A percentile compares a stretch with the other conserved stretches of the same genome.
phyloP scores from a whole-genome alignment of 768 basidiomycete genomes.

The Jaapia argillacea region DNA sequence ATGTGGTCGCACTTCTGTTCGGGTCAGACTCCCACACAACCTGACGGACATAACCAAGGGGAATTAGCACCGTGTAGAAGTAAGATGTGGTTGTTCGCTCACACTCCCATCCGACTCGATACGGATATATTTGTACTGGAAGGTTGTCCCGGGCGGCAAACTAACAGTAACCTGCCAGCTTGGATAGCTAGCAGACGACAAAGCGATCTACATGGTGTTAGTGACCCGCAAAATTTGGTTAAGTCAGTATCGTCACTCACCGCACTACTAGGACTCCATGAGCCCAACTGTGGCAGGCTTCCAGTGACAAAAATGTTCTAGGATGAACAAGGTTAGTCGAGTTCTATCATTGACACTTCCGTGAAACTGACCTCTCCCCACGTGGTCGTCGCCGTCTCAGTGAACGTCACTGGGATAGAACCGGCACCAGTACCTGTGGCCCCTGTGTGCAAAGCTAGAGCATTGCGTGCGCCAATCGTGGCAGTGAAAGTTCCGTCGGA shows the following conservation, averaged over 20 bases:
- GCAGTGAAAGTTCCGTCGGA: slow-evolving; percentile 11
- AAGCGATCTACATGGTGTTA: slow-evolving; percentile 27
- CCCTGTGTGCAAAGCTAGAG: slow-evolving; percentile 15
- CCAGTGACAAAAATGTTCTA: slow-evolving; percentile 56
- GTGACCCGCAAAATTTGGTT: neutral
- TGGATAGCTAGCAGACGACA: slow-evolving; percentile 43
- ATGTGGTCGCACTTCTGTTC: slow-evolving; percentile 37
- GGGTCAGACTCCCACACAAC: slow-evolving; percentile 57
- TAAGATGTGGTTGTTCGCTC: slow-evolving; percentile 11
- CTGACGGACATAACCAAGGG: slow-evolving; percentile 15
- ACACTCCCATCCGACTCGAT: slow-evolving; percentile 43
- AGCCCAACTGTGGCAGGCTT: slow-evolving; percentile 42
- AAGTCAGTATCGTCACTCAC: slow-evolving; percentile 20
- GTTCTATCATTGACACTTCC: neutral
- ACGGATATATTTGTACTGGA: slow-evolving; percentile 54
- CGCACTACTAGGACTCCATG: slow-evolving; percentile 36
- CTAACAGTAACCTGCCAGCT: slow-evolving; percentile 41
- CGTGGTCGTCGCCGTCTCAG: slow-evolving; percentile 33
- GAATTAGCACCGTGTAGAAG: neutral
- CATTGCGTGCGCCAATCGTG: slow-evolving; percentile 14
- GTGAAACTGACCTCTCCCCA: slow-evolving; percentile 38
- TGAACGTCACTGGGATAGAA: slow-evolving; percentile 1
- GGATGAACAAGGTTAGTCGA: neutral
- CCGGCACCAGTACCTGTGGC: slow-evolving; percentile 1
- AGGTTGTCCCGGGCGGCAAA: slow-evolving; percentile 38